A percentile compares a stretch with the other conserved stretches of the same genome.
These are phyloP conservation scores for Fusarium verrucosum DNA, from an alignment of 2,329 filamentous ascomycete species.

Conservation along the genomic window DNA sequence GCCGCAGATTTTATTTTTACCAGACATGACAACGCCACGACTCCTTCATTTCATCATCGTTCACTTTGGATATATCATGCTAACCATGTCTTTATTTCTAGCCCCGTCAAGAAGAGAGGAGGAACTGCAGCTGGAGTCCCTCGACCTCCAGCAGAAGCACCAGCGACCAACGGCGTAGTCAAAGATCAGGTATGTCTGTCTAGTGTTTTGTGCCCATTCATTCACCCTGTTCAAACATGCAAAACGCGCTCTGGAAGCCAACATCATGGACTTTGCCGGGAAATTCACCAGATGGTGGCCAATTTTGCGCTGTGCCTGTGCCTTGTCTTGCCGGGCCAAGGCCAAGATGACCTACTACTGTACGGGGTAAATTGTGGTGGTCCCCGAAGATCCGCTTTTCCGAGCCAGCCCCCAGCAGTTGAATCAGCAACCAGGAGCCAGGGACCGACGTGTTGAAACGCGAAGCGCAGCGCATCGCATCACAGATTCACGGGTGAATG, in stretches of 20 bases:
- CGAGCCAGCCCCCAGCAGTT: constrained; percentile 35
- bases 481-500: neutral
- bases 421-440: constrained; percentile 20
- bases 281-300: constrained; percentile 29
- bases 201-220: neutral
- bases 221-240: neutral
- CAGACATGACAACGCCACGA: neutral
- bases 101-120: constrained; percentile 77
- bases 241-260: neutral
- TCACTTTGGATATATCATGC: constrained; percentile 9
- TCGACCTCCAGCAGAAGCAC: constrained; percentile 70
- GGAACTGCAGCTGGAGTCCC: constrained; percentile 75
- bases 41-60: neutral
- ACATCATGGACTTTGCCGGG: constrained; percentile 5
- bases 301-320: constrained; percentile 25
- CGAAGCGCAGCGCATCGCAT: constrained; percentile 26
- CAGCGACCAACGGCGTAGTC: constrained; percentile 64
- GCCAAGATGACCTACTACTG: constrained; percentile 15
- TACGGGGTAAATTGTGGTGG: constrained; percentile 40
- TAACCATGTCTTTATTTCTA: constrained; percentile 51
- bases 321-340: constrained; percentile 15
- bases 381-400: constrained; percentile 44
- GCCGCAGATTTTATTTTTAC: neutral
- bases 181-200: constrained; percentile 60
- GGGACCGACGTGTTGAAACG: constrained; percentile 23